Evolutionary conservation across 352 stramenopile species (phyloP).

Genomic region (Phytopythium cucurbitacearum): DNA sequence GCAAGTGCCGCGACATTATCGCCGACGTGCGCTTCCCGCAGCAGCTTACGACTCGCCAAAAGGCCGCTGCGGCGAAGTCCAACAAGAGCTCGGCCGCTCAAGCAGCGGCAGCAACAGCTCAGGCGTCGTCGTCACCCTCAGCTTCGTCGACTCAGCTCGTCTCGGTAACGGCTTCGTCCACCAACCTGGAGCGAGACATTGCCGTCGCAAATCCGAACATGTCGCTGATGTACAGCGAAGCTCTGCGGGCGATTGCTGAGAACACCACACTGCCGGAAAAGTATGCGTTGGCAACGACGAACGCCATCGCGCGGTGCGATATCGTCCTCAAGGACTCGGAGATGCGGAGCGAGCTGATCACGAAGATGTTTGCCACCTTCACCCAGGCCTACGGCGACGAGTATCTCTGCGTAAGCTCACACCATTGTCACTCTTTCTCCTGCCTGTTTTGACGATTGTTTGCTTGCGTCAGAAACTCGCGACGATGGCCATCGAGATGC

Average conservation of each 20-base stretch:
- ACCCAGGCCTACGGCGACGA: slow-evolving; percentile 55
- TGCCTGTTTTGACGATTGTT: background rate
- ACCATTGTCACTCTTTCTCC: slow-evolving; percentile 1
- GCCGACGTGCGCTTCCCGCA: slow-evolving; percentile 46
- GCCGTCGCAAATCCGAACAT: slow-evolving; percentile 18
- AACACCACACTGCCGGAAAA: slow-evolving; percentile 30
- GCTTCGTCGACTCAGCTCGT: slow-evolving; percentile 22
- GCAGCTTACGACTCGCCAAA: slow-evolving; percentile 29
- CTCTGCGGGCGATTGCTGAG: slow-evolving; percentile 40
- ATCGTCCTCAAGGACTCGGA: slow-evolving; percentile 68
- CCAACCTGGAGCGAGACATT: slow-evolving; percentile 43
- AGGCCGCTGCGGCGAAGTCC: slow-evolving; percentile 28
- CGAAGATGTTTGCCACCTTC: slow-evolving; percentile 65
- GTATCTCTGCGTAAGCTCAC: slow-evolving; percentile 45
- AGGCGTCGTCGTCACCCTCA: slow-evolving; percentile 12
- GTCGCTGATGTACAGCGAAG: slow-evolving; percentile 49
- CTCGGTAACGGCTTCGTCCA: slow-evolving; percentile 28
- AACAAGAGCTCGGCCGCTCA: slow-evolving; percentile 19
- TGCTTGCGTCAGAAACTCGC: slow-evolving; percentile 43
- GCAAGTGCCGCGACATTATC: slow-evolving; percentile 38
- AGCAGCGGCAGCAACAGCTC: slow-evolving; percentile 5
- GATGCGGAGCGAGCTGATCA: slow-evolving; percentile 57
- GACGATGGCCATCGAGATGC: slow-evolving; percentile 43
- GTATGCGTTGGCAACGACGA: slow-evolving; percentile 36
- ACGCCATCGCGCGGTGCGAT: slow-evolving; percentile 45